A percentile compares a stretch with the other conserved stretches of the same genome.
Evolutionary conservation across 352 stramenopile genomes (phyloP).

Genomic region (Phytophthora gonapodyides): DNA sequence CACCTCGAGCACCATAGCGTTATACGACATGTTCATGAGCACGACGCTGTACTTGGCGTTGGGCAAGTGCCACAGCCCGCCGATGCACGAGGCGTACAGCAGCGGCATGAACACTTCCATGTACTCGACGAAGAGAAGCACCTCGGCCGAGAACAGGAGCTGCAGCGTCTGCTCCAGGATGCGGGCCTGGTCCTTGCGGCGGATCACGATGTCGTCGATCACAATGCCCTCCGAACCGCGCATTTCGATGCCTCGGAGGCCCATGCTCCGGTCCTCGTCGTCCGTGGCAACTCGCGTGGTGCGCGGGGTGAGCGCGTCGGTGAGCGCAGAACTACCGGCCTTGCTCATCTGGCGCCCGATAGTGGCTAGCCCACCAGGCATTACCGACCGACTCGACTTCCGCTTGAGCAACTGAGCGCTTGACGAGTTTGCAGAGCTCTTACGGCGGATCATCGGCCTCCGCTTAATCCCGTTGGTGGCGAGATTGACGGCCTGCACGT

Average conservation of each 20-base stretch:
- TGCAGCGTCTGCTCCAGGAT: constrained; percentile 21
- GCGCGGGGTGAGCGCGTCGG: no score
- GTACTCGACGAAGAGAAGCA: constrained; percentile 37
- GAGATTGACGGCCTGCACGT: no score
- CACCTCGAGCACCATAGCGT: constrained; percentile 5
- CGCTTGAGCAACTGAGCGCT: no score
- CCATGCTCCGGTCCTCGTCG: no score
- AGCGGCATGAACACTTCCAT: constrained; percentile 38
- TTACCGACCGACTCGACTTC: no score
- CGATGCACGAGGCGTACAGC: constrained; percentile 30
- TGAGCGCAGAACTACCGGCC: no score
- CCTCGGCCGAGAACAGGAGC: constrained; percentile 30
- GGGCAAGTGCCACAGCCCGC: constrained; percentile 10
- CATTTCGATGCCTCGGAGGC: constrained; percentile 1
- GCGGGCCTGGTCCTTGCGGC: constrained; percentile 13
- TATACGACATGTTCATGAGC: constrained; percentile 11
- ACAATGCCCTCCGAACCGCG: not conserved
- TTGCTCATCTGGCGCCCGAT: no score
- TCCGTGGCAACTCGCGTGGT: no score
- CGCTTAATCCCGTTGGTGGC: no score
- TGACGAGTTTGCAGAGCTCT: no score
- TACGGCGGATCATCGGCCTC: no score
- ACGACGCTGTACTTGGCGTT: constrained; percentile 28
- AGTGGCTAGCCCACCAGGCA: no score
- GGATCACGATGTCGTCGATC: constrained; percentile 19